phyloP scores from a whole-genome alignment of 169 alveolate species.

The Cryptosporidium ubiquitum region DNA sequence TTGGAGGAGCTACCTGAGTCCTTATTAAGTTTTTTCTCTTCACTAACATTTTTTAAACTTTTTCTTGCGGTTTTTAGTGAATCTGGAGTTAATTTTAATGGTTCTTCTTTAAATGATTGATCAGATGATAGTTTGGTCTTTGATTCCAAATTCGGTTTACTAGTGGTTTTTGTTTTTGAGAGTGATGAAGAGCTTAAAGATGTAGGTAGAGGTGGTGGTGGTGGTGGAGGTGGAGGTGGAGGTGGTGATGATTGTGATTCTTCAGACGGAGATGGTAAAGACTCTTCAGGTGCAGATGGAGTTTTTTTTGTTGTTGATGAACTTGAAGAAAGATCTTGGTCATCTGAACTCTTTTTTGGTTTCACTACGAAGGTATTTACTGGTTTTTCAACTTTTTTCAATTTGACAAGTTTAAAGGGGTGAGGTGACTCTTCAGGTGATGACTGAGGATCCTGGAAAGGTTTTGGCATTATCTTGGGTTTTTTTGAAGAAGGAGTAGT shows the following conservation, averaged over 20 bases:
- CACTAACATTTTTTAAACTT: background rate
- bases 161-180: background rate
- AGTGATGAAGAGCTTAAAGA: background rate
- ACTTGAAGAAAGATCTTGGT: no score
- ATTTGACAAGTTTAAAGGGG: no score
- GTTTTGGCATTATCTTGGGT: background rate
- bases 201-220: slow-evolving; percentile 27
- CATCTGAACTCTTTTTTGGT: no score
- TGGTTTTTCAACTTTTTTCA: no score
- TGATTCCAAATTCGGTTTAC: background rate
- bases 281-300: slow-evolving; percentile 44
- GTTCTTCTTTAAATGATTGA: background rate
- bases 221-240: slow-evolving; percentile 14
- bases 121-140: background rate
- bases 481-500: background rate
- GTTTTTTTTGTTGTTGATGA: no score
- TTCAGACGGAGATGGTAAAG: slow-evolving; percentile 53
- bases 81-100: background rate
- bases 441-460: background rate
- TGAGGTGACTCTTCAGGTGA: no score
- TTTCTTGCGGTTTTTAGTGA: background rate
- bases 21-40: background rate
- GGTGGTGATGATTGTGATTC: slow-evolving; percentile 62
- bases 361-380: no score
- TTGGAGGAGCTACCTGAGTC: background rate